These are phyloP conservation scores for Fraxinus floribunda DNA, from an alignment of 305 asterid species.

Conservation along the genomic window DNA sequence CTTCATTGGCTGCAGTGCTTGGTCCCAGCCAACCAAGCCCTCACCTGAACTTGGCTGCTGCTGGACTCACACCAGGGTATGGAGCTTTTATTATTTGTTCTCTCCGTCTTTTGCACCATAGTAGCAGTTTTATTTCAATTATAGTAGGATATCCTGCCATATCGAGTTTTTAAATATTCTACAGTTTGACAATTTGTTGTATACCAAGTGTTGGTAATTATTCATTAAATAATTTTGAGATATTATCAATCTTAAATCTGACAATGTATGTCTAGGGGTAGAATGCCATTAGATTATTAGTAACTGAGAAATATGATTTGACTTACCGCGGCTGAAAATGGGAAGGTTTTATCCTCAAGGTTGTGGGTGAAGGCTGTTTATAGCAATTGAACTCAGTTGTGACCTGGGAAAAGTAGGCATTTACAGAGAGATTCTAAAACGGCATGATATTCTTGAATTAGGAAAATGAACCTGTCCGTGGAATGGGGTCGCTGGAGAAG, in stretches of 20 bases:
- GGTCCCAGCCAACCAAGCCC: conserved; percentile 97
- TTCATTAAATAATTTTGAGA: not conserved
- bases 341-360: not conserved
- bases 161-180: not conserved
- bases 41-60: conserved; percentile 80
- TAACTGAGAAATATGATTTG: not conserved
- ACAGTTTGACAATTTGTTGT: not conserved
- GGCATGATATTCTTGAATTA: not conserved
- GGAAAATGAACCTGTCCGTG: not conserved
- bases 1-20: conserved; percentile 85
- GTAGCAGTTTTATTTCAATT: not conserved
- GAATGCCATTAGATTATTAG: not conserved
- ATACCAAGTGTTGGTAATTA: not conserved
- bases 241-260: not conserved
- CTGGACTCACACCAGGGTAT: conserved; percentile 83
- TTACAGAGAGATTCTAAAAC: not conserved
- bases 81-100: conserved; percentile 6
- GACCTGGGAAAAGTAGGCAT: not conserved
- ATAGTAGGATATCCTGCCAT: not conserved
- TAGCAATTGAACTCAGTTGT: conserved; percentile 11
- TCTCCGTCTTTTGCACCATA: not conserved
- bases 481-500: not conserved
- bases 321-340: not conserved
- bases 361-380: not conserved
- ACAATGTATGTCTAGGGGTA: not conserved